phyloP scores from a whole-genome alignment of 805 yeast genomes.

The Metschnikowia reukaufii region DNA sequence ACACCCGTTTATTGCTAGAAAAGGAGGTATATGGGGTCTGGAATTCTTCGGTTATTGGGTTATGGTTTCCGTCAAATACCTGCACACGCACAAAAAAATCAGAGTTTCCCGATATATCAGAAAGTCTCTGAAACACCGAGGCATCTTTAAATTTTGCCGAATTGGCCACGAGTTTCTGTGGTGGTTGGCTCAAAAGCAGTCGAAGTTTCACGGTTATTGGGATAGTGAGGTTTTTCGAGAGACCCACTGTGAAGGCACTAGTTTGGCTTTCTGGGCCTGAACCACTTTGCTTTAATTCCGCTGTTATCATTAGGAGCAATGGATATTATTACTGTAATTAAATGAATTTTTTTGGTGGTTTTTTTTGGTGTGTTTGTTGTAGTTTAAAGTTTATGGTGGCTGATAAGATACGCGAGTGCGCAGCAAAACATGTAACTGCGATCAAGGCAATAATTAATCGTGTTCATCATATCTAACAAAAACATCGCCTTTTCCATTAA shows the following conservation, averaged over 20 bases:
- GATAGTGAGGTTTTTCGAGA: slow-evolving; percentile 36
- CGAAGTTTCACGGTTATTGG: slow-evolving; percentile 37
- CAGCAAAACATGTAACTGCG: background rate
- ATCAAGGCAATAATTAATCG: background rate
- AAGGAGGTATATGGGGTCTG: slow-evolving; percentile 40
- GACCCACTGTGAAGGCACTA: slow-evolving; percentile 37
- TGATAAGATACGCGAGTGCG: background rate
- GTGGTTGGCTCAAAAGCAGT: slow-evolving; percentile 25
- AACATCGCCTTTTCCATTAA: no score
- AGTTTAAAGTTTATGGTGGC: background rate
- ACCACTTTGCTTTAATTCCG: background rate
- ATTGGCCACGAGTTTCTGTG: slow-evolving; percentile 13
- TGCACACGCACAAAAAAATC: slow-evolving; percentile 35
- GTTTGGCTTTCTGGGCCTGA: slow-evolving; percentile 12
- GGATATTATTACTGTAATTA: background rate
- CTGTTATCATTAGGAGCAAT: background rate
- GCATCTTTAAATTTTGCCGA: slow-evolving; percentile 40
- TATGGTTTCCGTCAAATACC: slow-evolving; percentile 32
- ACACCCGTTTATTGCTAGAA: slow-evolving; percentile 42
- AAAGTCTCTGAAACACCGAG: slow-evolving; percentile 32
- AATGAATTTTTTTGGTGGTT: background rate
- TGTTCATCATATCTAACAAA: no score
- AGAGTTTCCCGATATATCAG: slow-evolving; percentile 33
- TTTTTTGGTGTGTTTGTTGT: background rate
- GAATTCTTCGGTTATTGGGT: slow-evolving; percentile 30